phyloP scores from a whole-genome alignment of 306 rosid species.

The Astragalus glycyphyllos region DNA sequence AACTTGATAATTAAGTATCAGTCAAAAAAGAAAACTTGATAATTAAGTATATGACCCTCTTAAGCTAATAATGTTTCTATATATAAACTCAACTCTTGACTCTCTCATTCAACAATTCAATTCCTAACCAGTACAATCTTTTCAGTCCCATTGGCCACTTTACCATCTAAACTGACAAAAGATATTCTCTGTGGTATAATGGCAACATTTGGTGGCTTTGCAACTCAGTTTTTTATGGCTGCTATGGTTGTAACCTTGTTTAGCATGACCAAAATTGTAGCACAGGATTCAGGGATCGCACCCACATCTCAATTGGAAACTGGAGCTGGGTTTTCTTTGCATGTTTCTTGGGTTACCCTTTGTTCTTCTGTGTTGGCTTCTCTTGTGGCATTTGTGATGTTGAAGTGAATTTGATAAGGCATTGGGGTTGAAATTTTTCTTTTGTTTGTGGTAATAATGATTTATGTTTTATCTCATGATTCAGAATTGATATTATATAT shows the following conservation, averaged over 20 bases:
- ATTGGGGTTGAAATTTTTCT: constrained; percentile 34
- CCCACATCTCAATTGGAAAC: constrained; percentile 60
- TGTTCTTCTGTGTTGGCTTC: constrained; percentile 54
- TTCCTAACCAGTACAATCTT: constrained; percentile 14
- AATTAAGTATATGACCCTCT: not conserved
- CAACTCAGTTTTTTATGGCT: constrained; percentile 34
- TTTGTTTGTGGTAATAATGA: constrained; percentile 34
- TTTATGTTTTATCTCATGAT: constrained; percentile 37
- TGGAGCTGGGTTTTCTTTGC: constrained; percentile 56
- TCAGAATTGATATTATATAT: not conserved
- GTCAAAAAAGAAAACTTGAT: no score
- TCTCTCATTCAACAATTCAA: constrained; percentile 34
- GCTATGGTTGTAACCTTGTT: constrained; percentile 42
- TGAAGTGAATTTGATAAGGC: constrained; percentile 33
- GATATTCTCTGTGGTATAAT: constrained; percentile 39
- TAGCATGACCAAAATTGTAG: constrained; percentile 44
- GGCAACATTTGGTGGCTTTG: constrained; percentile 47
- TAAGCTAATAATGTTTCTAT: constrained; percentile 43
- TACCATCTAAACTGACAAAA: not conserved
- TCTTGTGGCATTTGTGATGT: constrained; percentile 47
- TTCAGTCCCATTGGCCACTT: constrained; percentile 21
- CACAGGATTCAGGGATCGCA: constrained; percentile 48
- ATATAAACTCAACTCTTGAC: constrained; percentile 54
- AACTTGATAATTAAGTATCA: constrained; percentile 17
- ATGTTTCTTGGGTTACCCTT: constrained; percentile 46